phyloP scores from a whole-genome alignment of 345 rosid species.

The Hibiscus syriacus region DNA sequence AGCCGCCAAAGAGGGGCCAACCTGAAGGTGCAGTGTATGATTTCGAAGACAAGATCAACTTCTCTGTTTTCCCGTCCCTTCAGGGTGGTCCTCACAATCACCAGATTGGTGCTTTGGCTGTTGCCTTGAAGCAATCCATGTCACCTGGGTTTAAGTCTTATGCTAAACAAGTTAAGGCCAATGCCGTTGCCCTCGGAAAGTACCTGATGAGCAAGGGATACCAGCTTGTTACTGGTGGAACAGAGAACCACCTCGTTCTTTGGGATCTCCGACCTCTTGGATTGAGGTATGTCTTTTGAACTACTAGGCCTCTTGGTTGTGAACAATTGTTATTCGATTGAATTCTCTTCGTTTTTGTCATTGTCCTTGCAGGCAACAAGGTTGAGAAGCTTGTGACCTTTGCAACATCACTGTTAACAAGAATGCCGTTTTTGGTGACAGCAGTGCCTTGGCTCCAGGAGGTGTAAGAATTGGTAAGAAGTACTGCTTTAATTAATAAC shows the following conservation, averaged over 20 bases:
- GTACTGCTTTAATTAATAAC: not conserved
- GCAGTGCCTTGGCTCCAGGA: slow-evolving; percentile 99
- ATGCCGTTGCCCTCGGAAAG: slow-evolving; percentile 87
- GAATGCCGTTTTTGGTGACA: slow-evolving; percentile 99
- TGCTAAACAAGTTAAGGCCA: slow-evolving; percentile 97
- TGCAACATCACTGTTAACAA: slow-evolving; percentile 94
- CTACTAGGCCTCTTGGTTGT: not conserved
- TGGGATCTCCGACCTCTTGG: slow-evolving; percentile 99
- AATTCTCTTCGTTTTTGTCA: not conserved
- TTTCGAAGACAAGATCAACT: slow-evolving; percentile 98
- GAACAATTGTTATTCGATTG: not conserved
- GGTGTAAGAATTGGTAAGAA: slow-evolving; percentile 92
- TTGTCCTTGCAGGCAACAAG: slow-evolving; percentile 77
- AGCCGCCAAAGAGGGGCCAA: slow-evolving; percentile 96
- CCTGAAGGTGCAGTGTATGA: slow-evolving; percentile 92
- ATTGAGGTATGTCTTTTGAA: slow-evolving; percentile 52
- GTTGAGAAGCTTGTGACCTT: slow-evolving; percentile 98
- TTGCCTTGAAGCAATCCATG: slow-evolving; percentile 80
- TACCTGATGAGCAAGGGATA: slow-evolving; percentile 75
- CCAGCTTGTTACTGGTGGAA: slow-evolving; percentile 89
- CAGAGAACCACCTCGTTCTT: slow-evolving; percentile 98
- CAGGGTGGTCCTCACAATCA: slow-evolving; percentile 99
- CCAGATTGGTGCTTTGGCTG: slow-evolving; percentile 99
- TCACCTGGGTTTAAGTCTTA: slow-evolving; percentile 88
- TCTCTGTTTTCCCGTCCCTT: slow-evolving; percentile 93